Base-by-base conservation (phyloP, 2,329 filamentous ascomycete species). In the Zelopaecilomyces penicillatus region DNA sequence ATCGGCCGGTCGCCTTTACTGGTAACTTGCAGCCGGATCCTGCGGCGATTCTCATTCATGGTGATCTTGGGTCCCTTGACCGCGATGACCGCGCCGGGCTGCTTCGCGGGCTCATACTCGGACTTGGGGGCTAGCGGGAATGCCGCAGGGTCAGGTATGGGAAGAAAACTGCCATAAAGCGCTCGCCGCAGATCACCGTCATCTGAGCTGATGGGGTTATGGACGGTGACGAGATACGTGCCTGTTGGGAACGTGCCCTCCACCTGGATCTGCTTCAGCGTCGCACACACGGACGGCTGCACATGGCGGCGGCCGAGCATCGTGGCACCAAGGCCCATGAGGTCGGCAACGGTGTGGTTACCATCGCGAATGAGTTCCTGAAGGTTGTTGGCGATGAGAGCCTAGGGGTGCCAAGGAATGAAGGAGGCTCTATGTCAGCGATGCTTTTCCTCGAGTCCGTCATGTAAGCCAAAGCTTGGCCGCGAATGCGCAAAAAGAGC, bases 351-450 rank as follows among this genome's bases (percentile, higher is more conserved):
- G 10, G 78, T 85, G 69, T 96, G 87, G 54, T 85, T 82, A 61
- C 91, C 91, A 91, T 97, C 91, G 64, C 91, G 90, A 64, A 97
- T 94, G 57, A 96, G 83, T 76, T 97, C 91, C 65, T 96, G 91
- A 41, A 97, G 76, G 64, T 90, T 90, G 61, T 80, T 89, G 50
- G 90, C 83, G 58, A 96, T 94, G 53, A 90, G 76, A 29, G 84
- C 85, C 82, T 85, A 41, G 6, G 3, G 11, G 10, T 19, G 19
- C 19, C 19, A 43, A 33, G 39, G 11, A 33, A 44, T 19, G 19
- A 19, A 19, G 19, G 19, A 19, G 19, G 19, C 19, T 19, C 19
- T 19, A 19, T 19, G 19, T 19, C 19, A 19, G 19, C 19, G 19
- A 19, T 19, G 19, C 19, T 29, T 30, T 30, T 41, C 7, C 32